A percentile compares a stretch with the other conserved stretches of the same genome.
phyloP scores from a whole-genome alignment of 805 yeast species.

The Kluyveromyces starmeri region DNA sequence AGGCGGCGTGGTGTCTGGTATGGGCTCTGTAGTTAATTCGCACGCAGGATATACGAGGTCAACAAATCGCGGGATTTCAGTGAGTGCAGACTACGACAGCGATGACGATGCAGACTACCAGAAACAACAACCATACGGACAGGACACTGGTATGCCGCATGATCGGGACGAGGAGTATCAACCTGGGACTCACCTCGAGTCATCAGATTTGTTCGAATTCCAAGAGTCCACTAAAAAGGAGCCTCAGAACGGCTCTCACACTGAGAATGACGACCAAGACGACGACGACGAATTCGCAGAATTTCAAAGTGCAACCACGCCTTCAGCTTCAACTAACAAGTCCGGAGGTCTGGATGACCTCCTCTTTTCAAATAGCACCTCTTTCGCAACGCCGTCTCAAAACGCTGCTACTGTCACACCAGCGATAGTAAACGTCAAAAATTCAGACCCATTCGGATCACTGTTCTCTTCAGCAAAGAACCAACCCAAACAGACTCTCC shows the following conservation, averaged over 20 bases:
- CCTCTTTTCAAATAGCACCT: conserved; percentile 11
- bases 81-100: conserved; percentile 34
- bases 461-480: conserved; percentile 59
- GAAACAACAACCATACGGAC: conserved; percentile 3
- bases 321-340: conserved; percentile 27
- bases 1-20: conserved; percentile 39
- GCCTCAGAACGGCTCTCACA: too few species aligned
- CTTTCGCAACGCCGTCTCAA: conserved; percentile 5
- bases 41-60: conserved; percentile 24
- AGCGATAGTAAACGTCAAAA: conserved; percentile 33
- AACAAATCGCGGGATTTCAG: conserved; percentile 23
- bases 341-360: conserved; percentile 26
- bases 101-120: conserved; percentile 38
- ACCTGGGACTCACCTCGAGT: conserved; percentile 26
- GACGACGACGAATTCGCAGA: conserved; percentile 75
- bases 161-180: conserved; percentile 56
- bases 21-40: conserved; percentile 14
- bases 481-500: neutral
- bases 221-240: conserved; percentile 5
- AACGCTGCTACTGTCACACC: conserved; percentile 21
- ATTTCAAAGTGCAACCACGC: conserved; percentile 61
- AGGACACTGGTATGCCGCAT: conserved; percentile 2
- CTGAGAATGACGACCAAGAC: conserved; percentile 35
- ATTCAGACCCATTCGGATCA: conserved; percentile 64
- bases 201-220: conserved; percentile 35